Evolutionary conservation across 2,329 filamentous ascomycete species (phyloP).

Genomic region (Epichloe sp.): DNA sequence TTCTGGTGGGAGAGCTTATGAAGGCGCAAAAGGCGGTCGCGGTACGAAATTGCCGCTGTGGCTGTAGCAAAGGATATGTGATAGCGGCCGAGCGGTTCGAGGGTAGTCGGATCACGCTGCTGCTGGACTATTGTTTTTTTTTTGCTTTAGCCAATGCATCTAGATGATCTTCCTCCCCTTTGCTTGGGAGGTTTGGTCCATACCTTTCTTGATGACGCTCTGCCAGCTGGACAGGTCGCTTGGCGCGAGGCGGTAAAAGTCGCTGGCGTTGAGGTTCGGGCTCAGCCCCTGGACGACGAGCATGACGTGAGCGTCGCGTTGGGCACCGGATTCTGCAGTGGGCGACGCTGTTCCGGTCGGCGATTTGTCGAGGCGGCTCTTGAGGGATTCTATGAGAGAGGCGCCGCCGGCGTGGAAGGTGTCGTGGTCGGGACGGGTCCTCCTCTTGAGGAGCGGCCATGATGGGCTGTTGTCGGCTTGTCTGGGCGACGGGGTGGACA

Average conservation of each 20-base stretch:
- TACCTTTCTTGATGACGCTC: conserved; percentile 45
- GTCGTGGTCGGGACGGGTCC: background rate
- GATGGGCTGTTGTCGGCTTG: background rate
- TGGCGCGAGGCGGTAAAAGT: conserved; percentile 56
- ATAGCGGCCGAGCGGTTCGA: conserved; percentile 52
- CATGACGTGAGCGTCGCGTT: conserved; percentile 15
- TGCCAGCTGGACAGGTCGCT: conserved; percentile 58
- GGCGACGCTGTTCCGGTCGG: background rate
- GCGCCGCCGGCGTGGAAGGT: background rate
- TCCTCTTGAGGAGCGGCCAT: conserved; percentile 6
- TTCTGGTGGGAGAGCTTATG: conserved; percentile 18
- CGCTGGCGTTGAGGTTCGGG: conserved; percentile 47
- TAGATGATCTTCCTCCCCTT: background rate
- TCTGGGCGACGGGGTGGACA: background rate
- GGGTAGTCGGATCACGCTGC: conserved; percentile 47
- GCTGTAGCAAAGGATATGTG: conserved; percentile 53
- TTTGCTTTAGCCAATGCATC: background rate
- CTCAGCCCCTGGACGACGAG: conserved; percentile 48
- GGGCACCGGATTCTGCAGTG: background rate
- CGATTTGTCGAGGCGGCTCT: background rate
- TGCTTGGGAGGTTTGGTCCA: background rate
- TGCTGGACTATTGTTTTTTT: conserved; percentile 38
- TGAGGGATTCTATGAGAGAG: background rate
- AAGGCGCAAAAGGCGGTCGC: conserved; percentile 23
- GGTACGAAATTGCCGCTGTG: conserved; percentile 48